A percentile compares a stretch with the other conserved stretches of the same genome.
Conservation (phyloP, 805 yeast genomes). For the Lipomyces kockii region DNA sequence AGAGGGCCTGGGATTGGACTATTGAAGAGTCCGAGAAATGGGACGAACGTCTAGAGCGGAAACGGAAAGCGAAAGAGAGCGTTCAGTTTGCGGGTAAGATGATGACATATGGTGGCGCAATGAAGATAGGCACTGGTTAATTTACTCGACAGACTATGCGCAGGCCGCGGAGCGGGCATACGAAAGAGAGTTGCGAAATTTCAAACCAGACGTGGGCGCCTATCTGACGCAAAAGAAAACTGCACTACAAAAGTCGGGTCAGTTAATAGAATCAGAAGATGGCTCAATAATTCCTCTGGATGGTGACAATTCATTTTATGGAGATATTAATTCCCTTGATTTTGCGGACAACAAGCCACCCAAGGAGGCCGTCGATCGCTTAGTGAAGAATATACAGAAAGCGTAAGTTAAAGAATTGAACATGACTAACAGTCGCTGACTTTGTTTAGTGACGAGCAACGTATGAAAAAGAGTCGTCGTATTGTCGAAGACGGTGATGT, state of each 20-base stretch:
- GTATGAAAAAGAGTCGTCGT: conserved; percentile 43
- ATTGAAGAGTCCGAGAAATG: conserved; percentile 69
- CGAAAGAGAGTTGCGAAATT: conserved; percentile 53
- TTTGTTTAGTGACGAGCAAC: conserved; percentile 46
- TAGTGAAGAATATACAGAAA: conserved; percentile 42
- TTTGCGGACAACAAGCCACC: conserved; percentile 49
- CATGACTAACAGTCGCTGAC: not conserved
- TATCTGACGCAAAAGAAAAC: conserved; percentile 50
- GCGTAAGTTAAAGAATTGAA: conserved; percentile 18
- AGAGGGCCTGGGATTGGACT: conserved; percentile 59
- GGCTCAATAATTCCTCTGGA: conserved; percentile 31
- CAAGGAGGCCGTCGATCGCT: conserved; percentile 43
- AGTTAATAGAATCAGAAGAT: conserved; percentile 37
- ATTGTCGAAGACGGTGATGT: conserved; percentile 48
- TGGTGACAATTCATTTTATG: conserved; percentile 29
- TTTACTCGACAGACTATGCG: conserved; percentile 48
- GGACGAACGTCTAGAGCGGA: conserved; percentile 52
- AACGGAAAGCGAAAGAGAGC: conserved; percentile 41
- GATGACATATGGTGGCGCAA: conserved; percentile 23
- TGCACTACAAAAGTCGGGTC: conserved; percentile 38
- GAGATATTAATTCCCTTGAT: conserved; percentile 28
- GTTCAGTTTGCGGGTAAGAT: conserved; percentile 48
- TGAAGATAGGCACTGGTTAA: not conserved
- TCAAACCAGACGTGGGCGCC: conserved; percentile 50
- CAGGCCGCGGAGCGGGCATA: conserved; percentile 67